A percentile compares a stretch with the other conserved stretches of the same genome.
phyloP scores from a whole-genome alignment of 495 filamentous ascomycete genomes.

The Xylaria palmicola region DNA sequence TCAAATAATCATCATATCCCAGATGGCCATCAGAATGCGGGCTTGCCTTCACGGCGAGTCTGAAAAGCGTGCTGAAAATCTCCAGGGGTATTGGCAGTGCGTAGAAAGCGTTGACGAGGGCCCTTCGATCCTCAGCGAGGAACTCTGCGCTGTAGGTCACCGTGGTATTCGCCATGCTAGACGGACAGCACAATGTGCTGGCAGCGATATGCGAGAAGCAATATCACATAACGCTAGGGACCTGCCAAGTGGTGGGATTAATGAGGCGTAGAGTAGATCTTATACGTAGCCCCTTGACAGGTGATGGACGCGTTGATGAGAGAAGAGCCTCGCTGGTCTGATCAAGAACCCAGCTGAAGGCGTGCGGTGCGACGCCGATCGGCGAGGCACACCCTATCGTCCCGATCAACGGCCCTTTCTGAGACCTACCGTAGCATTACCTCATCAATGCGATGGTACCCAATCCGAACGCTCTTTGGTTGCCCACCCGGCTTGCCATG shows the following conservation, averaged over 20 bases:
- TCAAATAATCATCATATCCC: slow-evolving; percentile 30
- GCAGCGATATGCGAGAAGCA: background rate
- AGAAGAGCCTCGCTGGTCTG: background rate
- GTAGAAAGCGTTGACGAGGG: slow-evolving; percentile 21
- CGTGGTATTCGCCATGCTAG: slow-evolving; percentile 14
- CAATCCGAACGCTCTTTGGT: background rate
- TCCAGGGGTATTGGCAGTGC: slow-evolving; percentile 29
- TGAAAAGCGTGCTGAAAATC: slow-evolving; percentile 23
- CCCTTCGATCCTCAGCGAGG: slow-evolving; percentile 24
- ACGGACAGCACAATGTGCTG: background rate
- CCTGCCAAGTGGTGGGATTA: background rate
- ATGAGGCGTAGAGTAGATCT: background rate
- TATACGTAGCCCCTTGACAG: background rate
- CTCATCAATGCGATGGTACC: background rate
- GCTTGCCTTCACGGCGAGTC: slow-evolving; percentile 23
- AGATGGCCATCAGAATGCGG: slow-evolving; percentile 15
- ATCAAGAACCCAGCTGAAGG: background rate
- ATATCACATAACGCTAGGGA: background rate
- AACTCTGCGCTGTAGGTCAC: slow-evolving; percentile 22
- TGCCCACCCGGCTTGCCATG: background rate
- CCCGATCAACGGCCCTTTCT: background rate
- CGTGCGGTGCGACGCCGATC: background rate
- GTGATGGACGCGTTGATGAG: background rate
- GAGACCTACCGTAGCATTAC: background rate
- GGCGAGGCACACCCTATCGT: background rate